Percentiles rank a stretch among this genome's conserved stretches.
phyloP scores from a whole-genome alignment of 116 monocot genomes.

The Posidonia oceanica region DNA sequence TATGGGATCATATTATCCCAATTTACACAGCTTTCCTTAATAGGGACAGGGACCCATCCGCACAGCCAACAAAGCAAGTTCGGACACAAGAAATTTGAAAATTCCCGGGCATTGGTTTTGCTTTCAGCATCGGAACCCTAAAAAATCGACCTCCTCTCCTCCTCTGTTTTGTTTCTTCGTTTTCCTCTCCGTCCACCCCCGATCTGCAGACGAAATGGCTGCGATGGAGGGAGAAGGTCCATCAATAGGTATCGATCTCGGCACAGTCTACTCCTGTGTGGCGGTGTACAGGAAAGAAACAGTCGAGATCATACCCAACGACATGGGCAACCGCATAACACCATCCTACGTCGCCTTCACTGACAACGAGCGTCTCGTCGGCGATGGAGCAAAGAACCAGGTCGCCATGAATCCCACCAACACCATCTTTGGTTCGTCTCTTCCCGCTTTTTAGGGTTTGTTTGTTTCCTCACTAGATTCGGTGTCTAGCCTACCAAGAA shows the following conservation, averaged over 20 bases:
- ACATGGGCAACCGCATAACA: background rate
- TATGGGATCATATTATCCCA: no score
- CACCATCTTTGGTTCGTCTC: background rate
- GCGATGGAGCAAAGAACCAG: conserved; percentile 3
- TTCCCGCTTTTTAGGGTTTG: background rate
- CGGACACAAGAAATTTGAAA: no score
- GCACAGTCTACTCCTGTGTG: conserved; percentile 3
- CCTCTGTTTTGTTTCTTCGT: no score
- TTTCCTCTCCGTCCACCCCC: background rate
- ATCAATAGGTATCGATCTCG: background rate
- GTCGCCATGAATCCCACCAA: background rate
- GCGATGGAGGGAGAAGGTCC: background rate
- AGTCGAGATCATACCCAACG: conserved; percentile 1
- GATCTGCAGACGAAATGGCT: background rate
- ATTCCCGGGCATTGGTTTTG: no score
- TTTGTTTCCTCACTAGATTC: background rate
- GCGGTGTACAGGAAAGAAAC: background rate
- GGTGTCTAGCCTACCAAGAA: background rate
- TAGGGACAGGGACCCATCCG: no score
- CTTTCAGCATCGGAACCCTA: no score
- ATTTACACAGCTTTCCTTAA: no score
- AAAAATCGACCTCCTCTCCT: no score
- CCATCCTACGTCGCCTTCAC: conserved; percentile 6
- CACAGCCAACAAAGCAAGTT: no score
- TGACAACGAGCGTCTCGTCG: background rate